Conservation (phyloP, 305 asterid genomes). For the Plantago coronopus region DNA sequence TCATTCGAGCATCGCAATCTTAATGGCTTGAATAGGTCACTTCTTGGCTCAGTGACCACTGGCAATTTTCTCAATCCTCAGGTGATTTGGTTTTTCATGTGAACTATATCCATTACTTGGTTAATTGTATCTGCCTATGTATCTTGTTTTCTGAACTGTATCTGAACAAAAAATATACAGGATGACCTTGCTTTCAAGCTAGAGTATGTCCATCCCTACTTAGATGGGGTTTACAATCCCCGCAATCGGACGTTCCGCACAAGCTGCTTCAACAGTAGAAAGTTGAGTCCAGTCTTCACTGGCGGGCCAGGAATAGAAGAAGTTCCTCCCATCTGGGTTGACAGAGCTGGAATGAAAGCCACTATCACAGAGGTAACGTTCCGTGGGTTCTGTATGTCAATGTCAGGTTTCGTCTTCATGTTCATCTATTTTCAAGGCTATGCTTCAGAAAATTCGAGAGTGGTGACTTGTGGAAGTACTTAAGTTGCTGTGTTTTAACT, state of each 20-base stretch:
- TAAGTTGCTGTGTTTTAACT: constrained; percentile 3
- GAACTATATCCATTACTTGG: background rate
- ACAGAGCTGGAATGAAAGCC: constrained; percentile 91
- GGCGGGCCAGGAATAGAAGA: constrained; percentile 99
- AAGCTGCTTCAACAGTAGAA: constrained; percentile 94
- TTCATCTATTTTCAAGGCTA: constrained; percentile 3
- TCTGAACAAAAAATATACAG: constrained; percentile 37
- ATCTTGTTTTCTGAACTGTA: background rate
- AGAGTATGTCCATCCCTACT: constrained; percentile 92
- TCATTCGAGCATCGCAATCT: constrained; percentile 95
- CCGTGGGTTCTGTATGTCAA: background rate
- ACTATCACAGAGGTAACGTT: constrained; percentile 76
- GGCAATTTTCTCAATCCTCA: constrained; percentile 97
- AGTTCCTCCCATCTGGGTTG: constrained; percentile 99
- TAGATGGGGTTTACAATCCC: constrained; percentile 86
- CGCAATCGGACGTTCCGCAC: constrained; percentile 86
- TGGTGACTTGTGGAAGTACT: constrained; percentile 7
- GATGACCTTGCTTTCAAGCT: constrained; percentile 97
- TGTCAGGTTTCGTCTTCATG: constrained; percentile 9
- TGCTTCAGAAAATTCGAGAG: constrained; percentile 4
- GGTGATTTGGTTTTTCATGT: constrained; percentile 37
- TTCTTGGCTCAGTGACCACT: constrained; percentile 93
- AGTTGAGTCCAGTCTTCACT: constrained; percentile 96
- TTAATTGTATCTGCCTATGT: background rate
- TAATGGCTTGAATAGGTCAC: constrained; percentile 86